Conservation (phyloP, 495 filamentous ascomycete genomes). For the Penicillium malachiteum region DNA sequence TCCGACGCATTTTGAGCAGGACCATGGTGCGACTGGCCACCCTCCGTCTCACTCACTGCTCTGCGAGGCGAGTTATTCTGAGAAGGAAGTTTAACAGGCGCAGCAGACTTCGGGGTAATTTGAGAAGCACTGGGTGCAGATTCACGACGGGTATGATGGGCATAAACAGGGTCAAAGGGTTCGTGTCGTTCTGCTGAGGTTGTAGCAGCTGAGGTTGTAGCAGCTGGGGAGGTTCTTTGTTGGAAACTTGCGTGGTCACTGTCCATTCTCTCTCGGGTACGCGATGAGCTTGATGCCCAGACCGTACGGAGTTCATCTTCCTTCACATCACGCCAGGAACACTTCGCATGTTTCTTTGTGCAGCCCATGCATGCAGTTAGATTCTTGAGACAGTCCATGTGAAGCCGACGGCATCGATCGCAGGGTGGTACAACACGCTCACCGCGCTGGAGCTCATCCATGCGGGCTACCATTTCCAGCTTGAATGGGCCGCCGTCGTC, state of each 20-base stretch:
- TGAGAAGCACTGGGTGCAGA: constrained; percentile 32
- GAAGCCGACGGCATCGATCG: constrained; percentile 75
- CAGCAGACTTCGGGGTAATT: constrained; percentile 9
- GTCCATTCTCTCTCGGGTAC: constrained; percentile 16
- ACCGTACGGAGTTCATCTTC: constrained; percentile 61
- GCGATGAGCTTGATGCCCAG: constrained; percentile 9
- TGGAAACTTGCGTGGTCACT: constrained; percentile 5
- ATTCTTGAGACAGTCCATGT: constrained; percentile 81
- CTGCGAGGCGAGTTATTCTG: constrained; percentile 37
- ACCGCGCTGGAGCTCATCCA: constrained; percentile 72
- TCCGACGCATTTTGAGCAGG: constrained; percentile 27
- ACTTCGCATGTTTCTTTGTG: constrained; percentile 85
- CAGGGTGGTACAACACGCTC: constrained; percentile 75
- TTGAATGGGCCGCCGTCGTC: constrained; percentile 64
- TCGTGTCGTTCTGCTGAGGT: constrained; percentile 21
- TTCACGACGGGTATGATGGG: constrained; percentile 28
- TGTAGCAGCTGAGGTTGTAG: neutral
- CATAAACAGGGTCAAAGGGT: constrained; percentile 7
- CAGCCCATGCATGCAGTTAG: constrained; percentile 82
- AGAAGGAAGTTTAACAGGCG: constrained; percentile 11
- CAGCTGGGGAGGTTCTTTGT: neutral
- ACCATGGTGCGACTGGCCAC: constrained; percentile 20
- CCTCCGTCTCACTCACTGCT: constrained; percentile 43
- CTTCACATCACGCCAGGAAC: constrained; percentile 74
- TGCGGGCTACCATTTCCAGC: constrained; percentile 65